Conservation (phyloP, 495 filamentous ascomycete species). For the Aspergillus carlsbadensis region DNA sequence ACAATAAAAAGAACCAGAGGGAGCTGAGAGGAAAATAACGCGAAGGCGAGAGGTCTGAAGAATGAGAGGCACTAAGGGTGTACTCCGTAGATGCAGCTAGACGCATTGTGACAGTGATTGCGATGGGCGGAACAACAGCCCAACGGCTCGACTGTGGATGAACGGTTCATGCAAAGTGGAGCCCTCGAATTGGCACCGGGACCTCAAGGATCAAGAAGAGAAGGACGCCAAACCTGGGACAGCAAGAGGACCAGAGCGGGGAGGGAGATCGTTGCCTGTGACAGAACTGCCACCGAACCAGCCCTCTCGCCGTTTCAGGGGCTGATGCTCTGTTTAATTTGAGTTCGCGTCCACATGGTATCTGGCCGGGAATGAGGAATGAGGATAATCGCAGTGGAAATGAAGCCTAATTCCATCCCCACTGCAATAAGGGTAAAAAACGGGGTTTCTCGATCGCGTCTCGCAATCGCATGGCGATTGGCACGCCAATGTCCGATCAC, state of each 20-base stretch:
- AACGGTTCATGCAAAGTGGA: slow-evolving; percentile 25
- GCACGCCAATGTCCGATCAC: slow-evolving; percentile 22
- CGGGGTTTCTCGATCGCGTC: slow-evolving; percentile 15
- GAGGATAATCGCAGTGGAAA: slow-evolving; percentile 16
- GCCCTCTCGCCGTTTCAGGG: slow-evolving; percentile 4
- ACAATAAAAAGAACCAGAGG: neutral
- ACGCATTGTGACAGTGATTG: slow-evolving; percentile 16
- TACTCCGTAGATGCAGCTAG: slow-evolving; percentile 21
- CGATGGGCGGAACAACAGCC: slow-evolving; percentile 21
- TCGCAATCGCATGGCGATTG: slow-evolving; percentile 18
- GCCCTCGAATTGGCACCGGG: slow-evolving; percentile 9
- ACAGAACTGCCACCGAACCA: neutral
- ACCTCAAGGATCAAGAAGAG: slow-evolving; percentile 11
- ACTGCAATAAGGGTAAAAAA: slow-evolving; percentile 9
- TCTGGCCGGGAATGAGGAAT: no score
- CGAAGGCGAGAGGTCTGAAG: slow-evolving; percentile 4
- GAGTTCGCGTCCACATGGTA: slow-evolving; percentile 3
- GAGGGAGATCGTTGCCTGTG: slow-evolving; percentile 15
- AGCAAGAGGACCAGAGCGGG: slow-evolving; percentile 6
- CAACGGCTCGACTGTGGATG: slow-evolving; percentile 19
- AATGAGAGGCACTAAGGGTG: slow-evolving; percentile 7
- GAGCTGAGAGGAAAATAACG: slow-evolving; percentile 3
- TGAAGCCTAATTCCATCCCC: slow-evolving; percentile 6
- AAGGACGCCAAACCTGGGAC: slow-evolving; percentile 6
- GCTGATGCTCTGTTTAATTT: slow-evolving; percentile 8